These are phyloP conservation scores for Nicotiana tomentosiformis DNA, from an alignment of 257 asterid genomes.

Conservation along the genomic window DNA sequence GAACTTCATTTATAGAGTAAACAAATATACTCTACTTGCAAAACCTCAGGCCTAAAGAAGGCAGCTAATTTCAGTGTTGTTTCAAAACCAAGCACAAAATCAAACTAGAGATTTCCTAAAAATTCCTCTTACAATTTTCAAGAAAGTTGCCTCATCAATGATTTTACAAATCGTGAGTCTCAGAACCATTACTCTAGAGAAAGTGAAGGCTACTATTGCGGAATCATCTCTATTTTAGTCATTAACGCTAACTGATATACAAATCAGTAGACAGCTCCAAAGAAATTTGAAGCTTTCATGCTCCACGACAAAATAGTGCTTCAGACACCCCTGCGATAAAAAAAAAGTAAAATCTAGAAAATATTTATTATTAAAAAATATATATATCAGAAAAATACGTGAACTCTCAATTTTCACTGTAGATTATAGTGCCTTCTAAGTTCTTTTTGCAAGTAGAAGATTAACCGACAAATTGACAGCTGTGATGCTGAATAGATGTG, in stretches of 20 bases:
- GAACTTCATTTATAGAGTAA: neutral
- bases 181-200: neutral
- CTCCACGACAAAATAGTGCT: neutral
- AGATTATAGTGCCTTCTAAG: neutral
- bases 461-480: neutral
- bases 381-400: neutral
- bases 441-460: neutral
- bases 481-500: neutral
- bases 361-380: neutral
- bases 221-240: slow-evolving; percentile 3
- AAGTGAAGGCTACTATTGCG: neutral
- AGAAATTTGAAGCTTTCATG: slow-evolving; percentile 3
- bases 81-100: neutral
- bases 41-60: neutral
- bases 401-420: neutral
- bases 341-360: neutral
- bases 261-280: neutral
- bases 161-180: neutral
- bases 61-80: neutral
- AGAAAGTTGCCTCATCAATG: neutral
- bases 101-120: neutral
- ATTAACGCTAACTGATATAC: neutral
- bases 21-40: neutral
- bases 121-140: neutral
- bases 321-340: neutral